phyloP scores from a whole-genome alignment of 1,139 yeast species.

The Candida sp. region DNA sequence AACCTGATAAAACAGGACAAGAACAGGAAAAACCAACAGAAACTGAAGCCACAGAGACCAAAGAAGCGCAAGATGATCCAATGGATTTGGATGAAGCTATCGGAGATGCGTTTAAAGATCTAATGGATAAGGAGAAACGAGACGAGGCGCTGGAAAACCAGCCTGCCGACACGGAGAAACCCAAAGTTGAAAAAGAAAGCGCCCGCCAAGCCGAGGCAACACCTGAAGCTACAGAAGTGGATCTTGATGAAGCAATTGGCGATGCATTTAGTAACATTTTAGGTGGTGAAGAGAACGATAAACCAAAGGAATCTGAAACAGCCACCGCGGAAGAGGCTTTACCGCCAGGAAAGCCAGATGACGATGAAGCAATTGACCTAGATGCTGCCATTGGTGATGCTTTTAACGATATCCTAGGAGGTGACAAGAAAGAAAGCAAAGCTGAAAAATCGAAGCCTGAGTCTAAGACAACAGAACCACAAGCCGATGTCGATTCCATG shows the following conservation, averaged over 20 bases:
- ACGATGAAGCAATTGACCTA: conserved; percentile 4
- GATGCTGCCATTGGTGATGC: conserved; percentile 30
- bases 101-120: conserved; percentile 26
- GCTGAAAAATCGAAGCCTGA: background rate
- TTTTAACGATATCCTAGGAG: conserved; percentile 15
- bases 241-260: conserved; percentile 25
- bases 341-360: conserved; percentile 1
- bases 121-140: too few relatives aligned
- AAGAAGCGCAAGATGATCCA: background rate
- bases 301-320: background rate
- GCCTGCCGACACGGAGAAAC: too few relatives aligned
- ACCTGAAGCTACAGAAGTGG: background rate
- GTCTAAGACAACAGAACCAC: background rate
- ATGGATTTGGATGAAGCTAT: conserved; percentile 21
- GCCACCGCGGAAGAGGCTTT: background rate
- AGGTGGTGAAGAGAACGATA: background rate
- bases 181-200: conserved; percentile 1
- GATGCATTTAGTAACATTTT: conserved; percentile 8
- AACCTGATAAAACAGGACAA: background rate
- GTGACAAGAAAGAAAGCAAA: background rate
- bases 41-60: conserved; percentile 1
- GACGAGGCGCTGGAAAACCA: too few relatives aligned
- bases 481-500: conserved; percentile 8
- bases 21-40: background rate
- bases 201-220: too few relatives aligned